Evolutionary conservation across 805 yeast genomes (phyloP).

Genomic region (Jamesozyma piceae): DNA sequence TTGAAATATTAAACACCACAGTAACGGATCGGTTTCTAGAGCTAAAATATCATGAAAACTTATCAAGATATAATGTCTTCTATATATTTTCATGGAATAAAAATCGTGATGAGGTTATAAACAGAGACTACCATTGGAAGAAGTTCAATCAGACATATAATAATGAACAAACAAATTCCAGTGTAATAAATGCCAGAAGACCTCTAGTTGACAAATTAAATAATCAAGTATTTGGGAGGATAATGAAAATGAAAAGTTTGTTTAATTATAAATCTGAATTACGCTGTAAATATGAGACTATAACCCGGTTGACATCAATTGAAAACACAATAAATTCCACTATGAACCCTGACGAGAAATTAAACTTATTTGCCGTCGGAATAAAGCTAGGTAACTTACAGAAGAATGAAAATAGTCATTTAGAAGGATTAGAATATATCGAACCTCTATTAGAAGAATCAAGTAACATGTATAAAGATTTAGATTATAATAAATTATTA

Average conservation of each 20-base stretch:
- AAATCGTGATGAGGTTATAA: not conserved
- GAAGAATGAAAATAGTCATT: not conserved
- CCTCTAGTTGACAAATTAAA: not conserved
- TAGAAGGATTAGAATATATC: slow-evolving; percentile 4
- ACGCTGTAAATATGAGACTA: not conserved
- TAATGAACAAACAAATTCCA: not conserved
- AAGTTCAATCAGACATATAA: too few relatives aligned
- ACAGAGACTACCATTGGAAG: not conserved
- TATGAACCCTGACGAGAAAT: not conserved
- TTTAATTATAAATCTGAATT: not conserved
- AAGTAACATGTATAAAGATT: slow-evolving; percentile 14
- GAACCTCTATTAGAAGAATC: slow-evolving; percentile 21
- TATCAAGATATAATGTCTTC: not conserved
- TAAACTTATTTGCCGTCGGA: not conserved
- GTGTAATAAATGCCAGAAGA: not conserved
- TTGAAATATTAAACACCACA: not conserved
- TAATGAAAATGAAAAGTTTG: not conserved
- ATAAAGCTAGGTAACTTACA: not conserved
- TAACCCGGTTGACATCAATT: not conserved
- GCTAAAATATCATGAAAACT: not conserved
- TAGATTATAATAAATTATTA: slow-evolving; percentile 21
- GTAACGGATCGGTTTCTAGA: not conserved
- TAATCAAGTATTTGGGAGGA: not conserved
- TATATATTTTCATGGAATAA: not conserved
- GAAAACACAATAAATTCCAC: not conserved